A percentile compares a stretch with the other conserved stretches of the same genome.
These are phyloP conservation scores for Stropharia rugosoannulata DNA, from an alignment of 768 basidiomycete genomes.

Conservation along the genomic window DNA sequence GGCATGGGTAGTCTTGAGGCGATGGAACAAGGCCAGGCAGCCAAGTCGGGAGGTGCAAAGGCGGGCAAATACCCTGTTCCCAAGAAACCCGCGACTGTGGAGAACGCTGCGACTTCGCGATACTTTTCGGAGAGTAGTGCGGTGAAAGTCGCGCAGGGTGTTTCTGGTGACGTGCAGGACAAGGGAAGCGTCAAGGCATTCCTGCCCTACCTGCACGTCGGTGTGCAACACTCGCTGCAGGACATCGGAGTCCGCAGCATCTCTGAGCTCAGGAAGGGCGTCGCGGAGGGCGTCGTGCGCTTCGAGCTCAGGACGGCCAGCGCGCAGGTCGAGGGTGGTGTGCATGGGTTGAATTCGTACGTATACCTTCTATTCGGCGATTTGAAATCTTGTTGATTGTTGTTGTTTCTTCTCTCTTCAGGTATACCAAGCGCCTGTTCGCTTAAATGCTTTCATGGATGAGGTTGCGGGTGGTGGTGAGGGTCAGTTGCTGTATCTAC, in stretches of 20 bases:
- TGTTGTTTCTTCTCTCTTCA: not conserved
- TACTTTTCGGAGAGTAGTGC: conserved; percentile 93
- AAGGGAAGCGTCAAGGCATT: conserved; percentile 95
- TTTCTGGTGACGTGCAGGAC: conserved; percentile 95
- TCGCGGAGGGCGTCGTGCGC: conserved; percentile 64
- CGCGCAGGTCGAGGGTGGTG: conserved; percentile 94
- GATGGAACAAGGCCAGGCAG: conserved; percentile 76
- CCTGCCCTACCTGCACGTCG: conserved; percentile 79
- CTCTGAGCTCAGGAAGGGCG: conserved; percentile 62
- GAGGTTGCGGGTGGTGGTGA: not conserved
- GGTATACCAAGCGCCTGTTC: conserved; percentile 19
- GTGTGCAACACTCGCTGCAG: conserved; percentile 92
- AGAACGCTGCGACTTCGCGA: conserved; percentile 94
- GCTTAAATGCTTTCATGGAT: conserved; percentile 5
- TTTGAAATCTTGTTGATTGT: not conserved
- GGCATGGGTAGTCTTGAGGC: conserved; percentile 98
- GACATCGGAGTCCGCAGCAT: conserved; percentile 83
- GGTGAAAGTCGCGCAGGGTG: conserved; percentile 96
- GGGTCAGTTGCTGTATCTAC: not conserved
- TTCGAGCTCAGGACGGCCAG: conserved; percentile 95
- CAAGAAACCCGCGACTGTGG: conserved; percentile 49
- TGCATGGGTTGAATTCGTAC: conserved; percentile 92
- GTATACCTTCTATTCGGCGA: not conserved
- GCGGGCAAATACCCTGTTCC: conserved; percentile 46
- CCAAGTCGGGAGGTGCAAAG: conserved; percentile 22